A percentile compares a stretch with the other conserved stretches of the same genome.
These are phyloP conservation scores for Fistulina hepatica DNA, from an alignment of 1,284 basidiomycete species.

Conservation along the genomic window DNA sequence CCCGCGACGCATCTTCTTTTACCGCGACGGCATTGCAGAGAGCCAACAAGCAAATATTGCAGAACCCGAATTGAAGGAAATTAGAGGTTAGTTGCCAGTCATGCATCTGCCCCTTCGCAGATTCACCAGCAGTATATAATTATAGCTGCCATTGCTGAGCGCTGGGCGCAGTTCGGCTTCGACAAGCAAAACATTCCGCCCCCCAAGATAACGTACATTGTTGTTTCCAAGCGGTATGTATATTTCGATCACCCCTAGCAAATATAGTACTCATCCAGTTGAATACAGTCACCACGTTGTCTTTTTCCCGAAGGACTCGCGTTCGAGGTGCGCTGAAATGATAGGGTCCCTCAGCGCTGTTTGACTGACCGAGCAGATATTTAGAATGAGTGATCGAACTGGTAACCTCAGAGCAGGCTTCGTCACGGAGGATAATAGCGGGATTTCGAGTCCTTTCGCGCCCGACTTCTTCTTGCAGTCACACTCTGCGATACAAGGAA, in stretches of 20 bases:
- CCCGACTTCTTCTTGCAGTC: conserved; percentile 29
- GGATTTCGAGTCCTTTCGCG: conserved; percentile 19
- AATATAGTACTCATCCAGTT: not conserved
- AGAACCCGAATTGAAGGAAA: conserved; percentile 18
- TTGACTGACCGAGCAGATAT: no score
- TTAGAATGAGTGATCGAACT: conserved; percentile 19
- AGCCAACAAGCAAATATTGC: conserved; percentile 26
- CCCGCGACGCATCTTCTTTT: conserved; percentile 22
- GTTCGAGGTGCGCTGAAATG: no score
- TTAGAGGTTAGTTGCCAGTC: conserved; percentile 18
- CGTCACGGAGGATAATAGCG: conserved; percentile 21
- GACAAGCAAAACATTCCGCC: conserved; percentile 1
- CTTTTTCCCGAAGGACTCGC: conserved; percentile 10
- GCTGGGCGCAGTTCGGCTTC: not conserved
- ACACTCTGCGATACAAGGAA: conserved; percentile 29
- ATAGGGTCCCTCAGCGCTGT: no score
- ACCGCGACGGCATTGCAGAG: conserved; percentile 31
- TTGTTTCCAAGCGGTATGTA: conserved; percentile 30
- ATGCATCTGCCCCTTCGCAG: not conserved
- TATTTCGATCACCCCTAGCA: not conserved
- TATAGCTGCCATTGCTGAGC: not conserved
- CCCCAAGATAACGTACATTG: conserved; percentile 24
- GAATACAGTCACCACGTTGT: conserved; percentile 10
- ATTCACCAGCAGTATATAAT: not conserved
- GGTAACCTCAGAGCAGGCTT: conserved; percentile 25